Evolutionary conservation across 2,329 filamentous ascomycete species (phyloP).

Genomic region (Ophiostoma sp.): DNA sequence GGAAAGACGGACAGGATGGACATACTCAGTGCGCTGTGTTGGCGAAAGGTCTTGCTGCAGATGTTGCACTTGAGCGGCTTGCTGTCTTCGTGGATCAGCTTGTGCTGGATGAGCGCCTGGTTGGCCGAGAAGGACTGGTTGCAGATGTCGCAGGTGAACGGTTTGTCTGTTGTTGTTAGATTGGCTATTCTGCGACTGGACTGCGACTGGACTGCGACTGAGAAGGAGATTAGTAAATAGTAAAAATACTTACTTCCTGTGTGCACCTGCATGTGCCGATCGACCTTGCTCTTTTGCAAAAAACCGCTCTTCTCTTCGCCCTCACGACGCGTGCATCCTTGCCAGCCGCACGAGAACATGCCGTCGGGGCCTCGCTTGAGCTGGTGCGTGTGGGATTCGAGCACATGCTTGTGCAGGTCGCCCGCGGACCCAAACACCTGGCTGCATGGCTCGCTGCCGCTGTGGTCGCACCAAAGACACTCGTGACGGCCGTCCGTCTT

Average conservation of each 20-base stretch:
- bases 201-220: too few species aligned
- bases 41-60: slow-evolving; percentile 57
- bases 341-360: slow-evolving; percentile 51
- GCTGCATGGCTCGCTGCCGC: slow-evolving; percentile 29
- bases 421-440: slow-evolving; percentile 41
- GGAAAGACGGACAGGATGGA: slow-evolving; percentile 18
- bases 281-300: slow-evolving; percentile 57
- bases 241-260: slow-evolving; percentile 52
- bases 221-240: neutral
- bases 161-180: slow-evolving; percentile 46
- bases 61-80: slow-evolving; percentile 57
- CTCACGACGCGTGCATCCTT: slow-evolving; percentile 48
- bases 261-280: slow-evolving; percentile 60
- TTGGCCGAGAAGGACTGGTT: slow-evolving; percentile 57
- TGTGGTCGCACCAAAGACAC: slow-evolving; percentile 33
- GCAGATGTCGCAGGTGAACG: slow-evolving; percentile 53
- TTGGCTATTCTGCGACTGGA: neutral
- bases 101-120: slow-evolving; percentile 63
- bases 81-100: slow-evolving; percentile 60
- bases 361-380: slow-evolving; percentile 43
- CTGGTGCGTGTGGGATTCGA: slow-evolving; percentile 44
- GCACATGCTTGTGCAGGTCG: slow-evolving; percentile 52
- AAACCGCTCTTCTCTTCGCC: slow-evolving; percentile 44
- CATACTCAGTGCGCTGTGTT: slow-evolving; percentile 62
- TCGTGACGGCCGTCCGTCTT: slow-evolving; percentile 4